phyloP scores from a whole-genome alignment of 2,329 filamentous ascomycete genomes.

The Biscogniauxia mediterranea region DNA sequence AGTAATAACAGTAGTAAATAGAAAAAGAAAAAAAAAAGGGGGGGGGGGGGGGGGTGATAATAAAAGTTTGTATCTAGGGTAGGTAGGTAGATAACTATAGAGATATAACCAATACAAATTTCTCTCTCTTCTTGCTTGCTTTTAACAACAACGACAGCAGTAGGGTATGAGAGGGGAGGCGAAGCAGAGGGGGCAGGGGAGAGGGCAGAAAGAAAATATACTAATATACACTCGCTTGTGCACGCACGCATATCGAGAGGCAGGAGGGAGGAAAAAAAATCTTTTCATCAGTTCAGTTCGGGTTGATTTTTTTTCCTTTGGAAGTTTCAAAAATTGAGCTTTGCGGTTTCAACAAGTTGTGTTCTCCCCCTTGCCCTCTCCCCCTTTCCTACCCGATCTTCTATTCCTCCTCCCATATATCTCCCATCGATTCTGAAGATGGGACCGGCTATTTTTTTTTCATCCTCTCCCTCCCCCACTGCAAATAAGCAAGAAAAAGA shows the following conservation, averaged over 20 bases:
- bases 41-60: too few relatives aligned
- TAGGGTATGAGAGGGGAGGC: too few relatives aligned
- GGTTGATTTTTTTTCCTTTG: not conserved
- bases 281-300: not conserved
- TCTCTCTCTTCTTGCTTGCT: too few relatives aligned
- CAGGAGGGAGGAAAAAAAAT: not conserved
- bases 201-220: not conserved
- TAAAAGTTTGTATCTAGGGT: too few relatives aligned
- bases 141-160: too few relatives aligned
- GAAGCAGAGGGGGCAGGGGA: too few relatives aligned
- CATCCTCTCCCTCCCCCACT: not conserved
- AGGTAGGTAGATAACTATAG: too few relatives aligned
- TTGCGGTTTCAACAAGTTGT: not conserved
- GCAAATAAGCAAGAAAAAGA: not conserved
- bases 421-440: not conserved
- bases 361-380: not conserved
- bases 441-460: not conserved
- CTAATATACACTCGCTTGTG: not conserved
- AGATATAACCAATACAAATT: too few relatives aligned
- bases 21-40: too few relatives aligned
- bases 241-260: not conserved
- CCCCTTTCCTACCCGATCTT: not conserved
- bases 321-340: not conserved
- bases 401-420: not conserved
- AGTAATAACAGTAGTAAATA: too few relatives aligned